Percentiles rank a stretch among this genome's conserved stretches.
Evolutionary conservation across 352 stramenopile genomes (phyloP).

Genomic region (Globisporangium echinulatum): DNA sequence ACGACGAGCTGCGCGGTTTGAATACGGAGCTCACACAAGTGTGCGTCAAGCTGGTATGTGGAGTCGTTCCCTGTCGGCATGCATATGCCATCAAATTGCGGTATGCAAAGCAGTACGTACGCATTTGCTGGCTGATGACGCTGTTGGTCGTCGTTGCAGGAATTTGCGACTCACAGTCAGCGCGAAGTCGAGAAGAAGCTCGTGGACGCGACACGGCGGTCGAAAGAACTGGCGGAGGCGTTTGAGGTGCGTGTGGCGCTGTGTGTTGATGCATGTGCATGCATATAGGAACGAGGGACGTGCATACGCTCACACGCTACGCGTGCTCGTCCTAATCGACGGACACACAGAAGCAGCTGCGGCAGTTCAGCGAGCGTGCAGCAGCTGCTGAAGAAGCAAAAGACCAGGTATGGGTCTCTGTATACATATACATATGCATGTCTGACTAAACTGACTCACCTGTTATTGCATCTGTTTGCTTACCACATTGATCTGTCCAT

Average conservation of each 20-base stretch:
- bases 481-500: neutral
- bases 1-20: constrained; percentile 45
- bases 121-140: neutral
- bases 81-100: too few species aligned
- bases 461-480: neutral
- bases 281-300: too few species aligned
- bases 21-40: constrained; percentile 43
- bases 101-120: too few species aligned
- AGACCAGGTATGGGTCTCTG: constrained; percentile 33
- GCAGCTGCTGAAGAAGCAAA: constrained; percentile 48
- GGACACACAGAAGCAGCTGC: constrained; percentile 11
- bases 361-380: constrained; percentile 35
- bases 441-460: too few species aligned
- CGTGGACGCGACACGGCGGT: constrained; percentile 24
- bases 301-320: neutral
- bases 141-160: constrained; percentile 13
- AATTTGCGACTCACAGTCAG: constrained; percentile 32
- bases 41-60: constrained; percentile 38
- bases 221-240: constrained; percentile 28
- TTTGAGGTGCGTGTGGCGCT: constrained; percentile 29
- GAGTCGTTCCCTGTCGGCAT: too few species aligned
- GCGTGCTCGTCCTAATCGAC: neutral
- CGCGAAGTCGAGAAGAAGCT: constrained; percentile 53
- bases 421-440: too few species aligned
- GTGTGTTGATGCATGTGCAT: too few species aligned